A percentile compares a stretch with the other conserved stretches of the same genome.
Evolutionary conservation across 495 filamentous ascomycete species (phyloP).

Genomic region (Podospora tetraspora): DNA sequence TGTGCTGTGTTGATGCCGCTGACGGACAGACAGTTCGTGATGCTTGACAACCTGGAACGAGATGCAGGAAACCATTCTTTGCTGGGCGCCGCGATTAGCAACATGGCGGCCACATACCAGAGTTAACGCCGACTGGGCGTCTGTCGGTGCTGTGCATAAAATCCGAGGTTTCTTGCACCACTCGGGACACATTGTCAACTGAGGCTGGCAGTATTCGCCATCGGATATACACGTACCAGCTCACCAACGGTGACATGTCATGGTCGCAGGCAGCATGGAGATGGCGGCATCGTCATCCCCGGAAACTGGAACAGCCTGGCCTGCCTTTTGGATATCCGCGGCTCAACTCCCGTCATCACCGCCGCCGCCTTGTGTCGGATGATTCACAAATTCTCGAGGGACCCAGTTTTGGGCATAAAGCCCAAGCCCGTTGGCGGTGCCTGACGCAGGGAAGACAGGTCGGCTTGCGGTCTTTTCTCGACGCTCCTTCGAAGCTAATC

Average conservation of each 20-base stretch:
- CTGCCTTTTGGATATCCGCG: constrained; percentile 15
- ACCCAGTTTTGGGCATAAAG: constrained; percentile 8
- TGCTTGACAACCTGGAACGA: not conserved
- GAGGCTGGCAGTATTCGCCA: not conserved
- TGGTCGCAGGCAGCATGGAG: too few species aligned
- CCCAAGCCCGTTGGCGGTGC: constrained; percentile 7
- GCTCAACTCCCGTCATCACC: constrained; percentile 13
- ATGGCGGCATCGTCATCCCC: not conserved
- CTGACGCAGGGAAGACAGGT: constrained; percentile 10
- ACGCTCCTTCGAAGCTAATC: not conserved
- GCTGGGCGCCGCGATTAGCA: not conserved
- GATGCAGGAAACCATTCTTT: not conserved
- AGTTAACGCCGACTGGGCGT: not conserved
- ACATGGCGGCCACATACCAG: not conserved
- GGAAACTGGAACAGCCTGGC: constrained; percentile 4
- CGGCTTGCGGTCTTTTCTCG: not conserved
- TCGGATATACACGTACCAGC: too few species aligned
- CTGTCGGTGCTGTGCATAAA: not conserved
- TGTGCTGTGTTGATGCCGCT: not conserved
- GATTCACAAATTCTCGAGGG: constrained; percentile 2
- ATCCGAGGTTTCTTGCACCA: not conserved
- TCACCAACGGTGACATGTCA: too few species aligned
- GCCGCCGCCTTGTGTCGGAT: constrained; percentile 5
- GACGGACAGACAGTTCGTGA: not conserved
- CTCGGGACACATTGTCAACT: not conserved